phyloP scores from a whole-genome alignment of 805 yeast species.

The Jamesozyma lodderae region DNA sequence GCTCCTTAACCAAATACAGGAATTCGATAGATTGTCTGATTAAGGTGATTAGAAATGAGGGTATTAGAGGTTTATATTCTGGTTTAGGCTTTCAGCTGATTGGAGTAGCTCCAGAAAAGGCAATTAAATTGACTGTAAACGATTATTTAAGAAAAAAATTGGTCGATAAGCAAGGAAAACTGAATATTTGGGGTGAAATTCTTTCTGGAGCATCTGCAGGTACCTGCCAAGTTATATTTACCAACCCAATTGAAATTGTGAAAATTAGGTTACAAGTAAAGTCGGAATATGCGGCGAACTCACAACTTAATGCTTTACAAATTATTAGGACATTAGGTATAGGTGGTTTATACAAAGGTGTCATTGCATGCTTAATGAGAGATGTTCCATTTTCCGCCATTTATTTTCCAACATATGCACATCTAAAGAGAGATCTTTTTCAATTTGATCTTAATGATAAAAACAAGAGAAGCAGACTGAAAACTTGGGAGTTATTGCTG shows the following conservation, averaged over 20 bases:
- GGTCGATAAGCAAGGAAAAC: conserved; percentile 42
- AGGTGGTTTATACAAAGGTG: conserved; percentile 84
- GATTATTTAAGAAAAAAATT: conserved; percentile 74
- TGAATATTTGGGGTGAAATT: conserved; percentile 55
- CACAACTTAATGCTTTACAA: conserved; percentile 38
- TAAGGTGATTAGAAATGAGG: conserved; percentile 70
- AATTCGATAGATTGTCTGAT: conserved; percentile 81
- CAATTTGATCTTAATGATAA: conserved; percentile 69
- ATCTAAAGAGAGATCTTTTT: conserved; percentile 73
- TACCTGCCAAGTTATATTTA: conserved; percentile 90
- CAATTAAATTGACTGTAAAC: conserved; percentile 89
- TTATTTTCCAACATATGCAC: conserved; percentile 95
- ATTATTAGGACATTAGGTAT: conserved; percentile 75
- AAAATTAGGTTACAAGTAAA: conserved; percentile 91
- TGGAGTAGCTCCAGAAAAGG: conserved; percentile 98
- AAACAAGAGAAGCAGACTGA: conserved; percentile 48
- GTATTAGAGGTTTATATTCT: conserved; percentile 76
- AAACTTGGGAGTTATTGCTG: conserved; percentile 72
- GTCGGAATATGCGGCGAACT: conserved; percentile 48
- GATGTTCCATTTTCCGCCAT: conserved; percentile 96
- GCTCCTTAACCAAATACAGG: conserved; percentile 57
- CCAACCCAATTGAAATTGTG: conserved; percentile 93
- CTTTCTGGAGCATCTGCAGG: conserved; percentile 92
- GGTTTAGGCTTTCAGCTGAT: conserved; percentile 90
- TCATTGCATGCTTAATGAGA: conserved; percentile 79